Base-by-base conservation (phyloP, 305 asterid genomes). In the Solanum chacoense region DNA sequence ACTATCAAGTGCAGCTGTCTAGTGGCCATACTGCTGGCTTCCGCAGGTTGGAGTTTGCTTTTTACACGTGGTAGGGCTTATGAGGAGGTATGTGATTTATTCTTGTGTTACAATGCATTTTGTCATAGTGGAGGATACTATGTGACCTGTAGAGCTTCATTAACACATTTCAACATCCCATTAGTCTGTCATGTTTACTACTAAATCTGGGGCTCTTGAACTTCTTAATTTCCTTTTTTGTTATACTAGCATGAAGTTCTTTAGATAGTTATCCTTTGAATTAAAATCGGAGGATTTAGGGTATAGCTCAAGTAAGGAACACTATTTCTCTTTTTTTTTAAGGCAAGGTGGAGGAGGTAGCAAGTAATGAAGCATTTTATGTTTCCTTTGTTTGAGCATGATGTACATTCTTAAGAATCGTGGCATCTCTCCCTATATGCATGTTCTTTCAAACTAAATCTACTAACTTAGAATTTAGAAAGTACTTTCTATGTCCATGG, bases 61-160 rank as follows among this genome's bases (percentile, higher is more conserved):
- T 85, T 80, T 59, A 89, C 87, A 13, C 18, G 83, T 87, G 79
- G 77, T 38, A 87, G 87, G 76, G 89, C 85, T 16, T 76, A 69
- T 67, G 88, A 84, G 85, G 83, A 90, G 93, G 93, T 90, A 91
- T 50, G 73, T 3, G 5, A 6, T 63, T 50, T 85, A 69, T 29
- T 65, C 81, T 38, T 37, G 71, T 86, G 67, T 38, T 86, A 50
- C 37, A 10, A 20, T 81, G 29, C 71, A 18, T 81, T 81, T 29
- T 20, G 12, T 81, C 85, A 40, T 80, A 80, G 69, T 26, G 36
- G 37, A 29, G 50, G 69, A 80, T 80, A 40, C 67, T 13, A 8
- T 80, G 67, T 80, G 85, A 40, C 26, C 14, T 80, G 28, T 16
- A 29, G 28, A 81, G 24, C 26, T 81, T 50, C 1, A 45, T 42